Conservation (phyloP, 768 basidiomycete genomes). For the Xerocomus spinulosus region DNA sequence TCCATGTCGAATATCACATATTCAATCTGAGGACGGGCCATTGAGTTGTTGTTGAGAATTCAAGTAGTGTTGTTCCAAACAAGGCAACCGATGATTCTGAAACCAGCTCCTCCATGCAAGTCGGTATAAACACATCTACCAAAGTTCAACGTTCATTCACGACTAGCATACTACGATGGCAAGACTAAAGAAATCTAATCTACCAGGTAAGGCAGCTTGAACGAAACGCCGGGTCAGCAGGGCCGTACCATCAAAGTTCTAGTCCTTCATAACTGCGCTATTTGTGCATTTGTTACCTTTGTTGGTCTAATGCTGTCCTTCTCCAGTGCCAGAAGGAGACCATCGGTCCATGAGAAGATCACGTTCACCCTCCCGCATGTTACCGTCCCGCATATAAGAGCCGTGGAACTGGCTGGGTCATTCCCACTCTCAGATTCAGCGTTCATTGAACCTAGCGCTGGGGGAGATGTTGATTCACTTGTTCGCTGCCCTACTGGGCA, state of each 20-base stretch:
- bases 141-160: too few relatives aligned
- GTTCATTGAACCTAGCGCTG: neutral
- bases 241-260: neutral
- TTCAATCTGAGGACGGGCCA: slow-evolving; percentile 34
- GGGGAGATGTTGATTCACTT: slow-evolving; percentile 9
- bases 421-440: neutral
- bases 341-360: too few relatives aligned
- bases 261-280: neutral
- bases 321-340: neutral
- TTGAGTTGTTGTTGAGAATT: neutral
- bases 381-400: neutral
- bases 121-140: too few relatives aligned
- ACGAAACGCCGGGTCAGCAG: too few relatives aligned
- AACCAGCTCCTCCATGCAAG: too few relatives aligned
- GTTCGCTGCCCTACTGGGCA: slow-evolving; percentile 9
- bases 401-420: neutral
- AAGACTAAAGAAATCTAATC: too few relatives aligned
- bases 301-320: neutral
- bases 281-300: neutral
- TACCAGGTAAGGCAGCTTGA: too few relatives aligned
- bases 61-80: too few relatives aligned
- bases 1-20: slow-evolving; percentile 76
- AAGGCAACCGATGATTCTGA: too few relatives aligned
- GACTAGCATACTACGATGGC: too few relatives aligned
- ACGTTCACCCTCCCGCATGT: too few relatives aligned